Conservation (phyloP, 495 filamentous ascomycete species). For the Neurospora sp. region DNA sequence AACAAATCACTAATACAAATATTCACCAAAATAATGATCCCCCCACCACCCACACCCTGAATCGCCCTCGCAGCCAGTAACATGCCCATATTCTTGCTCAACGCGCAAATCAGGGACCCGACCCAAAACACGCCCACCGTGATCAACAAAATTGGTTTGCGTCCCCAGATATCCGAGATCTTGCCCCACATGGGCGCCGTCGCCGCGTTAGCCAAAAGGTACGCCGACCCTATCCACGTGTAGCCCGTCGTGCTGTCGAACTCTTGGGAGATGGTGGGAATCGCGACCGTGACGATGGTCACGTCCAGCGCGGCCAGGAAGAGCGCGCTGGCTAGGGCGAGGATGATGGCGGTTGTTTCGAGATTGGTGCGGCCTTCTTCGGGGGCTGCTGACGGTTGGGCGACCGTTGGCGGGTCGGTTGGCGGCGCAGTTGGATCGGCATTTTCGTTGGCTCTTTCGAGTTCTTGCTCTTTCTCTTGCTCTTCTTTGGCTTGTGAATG, state of each 20-base stretch:
- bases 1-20: slow-evolving; percentile 77
- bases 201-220: slow-evolving; percentile 58
- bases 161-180: slow-evolving; percentile 75
- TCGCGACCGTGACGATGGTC: slow-evolving; percentile 27
- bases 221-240: slow-evolving; percentile 69
- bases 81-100: slow-evolving; percentile 60
- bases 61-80: slow-evolving; percentile 66
- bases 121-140: slow-evolving; percentile 68
- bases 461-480: background rate
- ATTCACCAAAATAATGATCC: slow-evolving; percentile 69
- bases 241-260: slow-evolving; percentile 58
- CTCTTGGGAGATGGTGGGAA: slow-evolving; percentile 51
- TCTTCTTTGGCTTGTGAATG: background rate
- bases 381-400: slow-evolving; percentile 5
- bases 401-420: background rate
- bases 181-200: slow-evolving; percentile 74
- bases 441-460: background rate
- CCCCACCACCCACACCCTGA: slow-evolving; percentile 79
- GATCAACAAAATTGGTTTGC: slow-evolving; percentile 67
- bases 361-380: slow-evolving; percentile 25
- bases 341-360: slow-evolving; percentile 28
- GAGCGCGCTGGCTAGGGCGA: slow-evolving; percentile 36
- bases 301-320: slow-evolving; percentile 45
- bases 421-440: background rate
- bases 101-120: slow-evolving; percentile 60